Percentiles rank a stretch among this genome's conserved stretches.
phyloP scores from a whole-genome alignment of 2,329 filamentous ascomycete species.

The Lecanoromycetidae sp. region DNA sequence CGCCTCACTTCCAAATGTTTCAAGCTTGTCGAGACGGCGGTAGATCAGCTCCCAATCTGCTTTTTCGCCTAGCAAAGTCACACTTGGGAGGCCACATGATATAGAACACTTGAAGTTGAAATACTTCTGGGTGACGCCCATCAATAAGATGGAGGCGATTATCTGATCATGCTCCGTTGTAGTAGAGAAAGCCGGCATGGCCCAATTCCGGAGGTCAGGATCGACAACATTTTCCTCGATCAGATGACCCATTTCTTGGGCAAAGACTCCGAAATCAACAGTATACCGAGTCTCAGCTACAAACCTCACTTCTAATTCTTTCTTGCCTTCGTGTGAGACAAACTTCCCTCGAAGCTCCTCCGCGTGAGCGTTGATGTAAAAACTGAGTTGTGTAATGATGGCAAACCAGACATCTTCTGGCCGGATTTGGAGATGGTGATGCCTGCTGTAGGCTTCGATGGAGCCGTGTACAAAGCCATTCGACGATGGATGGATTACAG shows the following conservation, averaged over 20 bases:
- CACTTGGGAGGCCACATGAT: conserved; percentile 35
- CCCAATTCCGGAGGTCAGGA: conserved; percentile 35
- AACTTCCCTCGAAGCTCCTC: conserved; percentile 35
- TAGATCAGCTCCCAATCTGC: conserved; percentile 36
- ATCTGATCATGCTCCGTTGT: conserved; percentile 35
- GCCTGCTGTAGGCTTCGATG: conserved; percentile 37
- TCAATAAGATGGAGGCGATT: conserved; percentile 38
- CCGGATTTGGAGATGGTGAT: conserved; percentile 37
- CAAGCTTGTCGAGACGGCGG: conserved; percentile 32
- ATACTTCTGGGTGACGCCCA: conserved; percentile 35
- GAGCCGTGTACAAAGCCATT: conserved; percentile 37
- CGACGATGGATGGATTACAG: background rate
- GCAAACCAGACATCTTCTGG: conserved; percentile 44
- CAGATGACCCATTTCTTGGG: conserved; percentile 27
- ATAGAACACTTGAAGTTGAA: background rate
- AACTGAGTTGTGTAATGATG: conserved; percentile 38
- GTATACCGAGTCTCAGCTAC: background rate
- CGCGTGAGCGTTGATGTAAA: conserved; percentile 36
- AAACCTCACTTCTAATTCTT: conserved; percentile 4
- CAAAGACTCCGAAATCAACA: conserved; percentile 19
- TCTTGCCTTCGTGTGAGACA: conserved; percentile 24
- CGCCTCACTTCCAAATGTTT: conserved; percentile 35
- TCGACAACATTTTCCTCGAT: conserved; percentile 35
- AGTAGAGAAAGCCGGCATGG: conserved; percentile 42
- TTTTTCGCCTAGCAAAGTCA: conserved; percentile 39